Conservation (phyloP, 192 early-diverging fungal species). For the Radiomyces spectabilis region DNA sequence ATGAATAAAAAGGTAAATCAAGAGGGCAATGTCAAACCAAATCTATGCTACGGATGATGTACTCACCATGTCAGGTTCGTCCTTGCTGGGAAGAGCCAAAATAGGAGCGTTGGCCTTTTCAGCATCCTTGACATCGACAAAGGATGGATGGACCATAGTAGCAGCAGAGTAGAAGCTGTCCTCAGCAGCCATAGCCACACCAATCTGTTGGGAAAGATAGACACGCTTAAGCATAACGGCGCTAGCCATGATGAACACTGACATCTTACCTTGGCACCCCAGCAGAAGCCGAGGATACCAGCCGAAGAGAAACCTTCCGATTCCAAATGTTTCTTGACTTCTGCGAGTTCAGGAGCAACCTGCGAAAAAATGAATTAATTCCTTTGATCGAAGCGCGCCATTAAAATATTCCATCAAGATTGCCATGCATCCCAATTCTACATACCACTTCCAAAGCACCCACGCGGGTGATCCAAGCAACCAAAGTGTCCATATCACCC, state of each 20-base stretch:
- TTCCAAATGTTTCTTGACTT: constrained; percentile 27
- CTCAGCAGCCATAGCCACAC: constrained; percentile 35
- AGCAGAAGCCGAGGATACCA: constrained; percentile 62
- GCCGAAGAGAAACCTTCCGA: constrained; percentile 33
- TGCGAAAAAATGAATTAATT: background rate
- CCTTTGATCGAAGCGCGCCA: too few relatives aligned
- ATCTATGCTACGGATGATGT: background rate
- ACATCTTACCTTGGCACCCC: constrained; percentile 53
- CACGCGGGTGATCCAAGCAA: constrained; percentile 19
- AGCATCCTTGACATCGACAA: constrained; percentile 38
- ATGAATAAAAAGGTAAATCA: background rate
- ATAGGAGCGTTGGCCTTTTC: constrained; percentile 49
- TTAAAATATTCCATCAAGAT: constrained; percentile 23
- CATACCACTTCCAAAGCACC: constrained; percentile 12
- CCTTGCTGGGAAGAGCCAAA: constrained; percentile 52
- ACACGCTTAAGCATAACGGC: too few relatives aligned
- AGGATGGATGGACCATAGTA: constrained; percentile 60
- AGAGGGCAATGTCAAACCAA: background rate
- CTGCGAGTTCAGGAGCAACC: constrained; percentile 4
- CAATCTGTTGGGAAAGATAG: too few relatives aligned
- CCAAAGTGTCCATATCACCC: constrained; percentile 28
- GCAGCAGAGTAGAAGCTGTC: constrained; percentile 37
- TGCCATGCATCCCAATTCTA: background rate
- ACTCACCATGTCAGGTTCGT: constrained; percentile 52
- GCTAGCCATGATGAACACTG: constrained; percentile 37